Base-by-base conservation (phyloP, 495 filamentous ascomycete genomes). In the Annulohypoxylon maeteangense region DNA sequence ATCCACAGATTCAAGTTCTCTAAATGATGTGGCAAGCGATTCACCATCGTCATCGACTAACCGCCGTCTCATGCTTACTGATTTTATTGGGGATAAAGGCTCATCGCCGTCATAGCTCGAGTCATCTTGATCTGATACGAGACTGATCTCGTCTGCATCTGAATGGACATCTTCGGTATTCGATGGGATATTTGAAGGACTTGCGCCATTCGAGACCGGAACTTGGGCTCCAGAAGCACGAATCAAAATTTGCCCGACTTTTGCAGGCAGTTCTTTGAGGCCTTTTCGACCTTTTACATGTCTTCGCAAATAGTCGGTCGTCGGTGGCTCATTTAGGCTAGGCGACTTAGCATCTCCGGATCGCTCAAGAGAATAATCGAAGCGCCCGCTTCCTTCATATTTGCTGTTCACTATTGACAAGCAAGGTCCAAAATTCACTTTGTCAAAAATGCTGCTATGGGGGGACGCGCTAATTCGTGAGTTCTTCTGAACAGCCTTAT, bases 51-150 rank as follows among this genome's bases (percentile, higher is more conserved):
- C 83, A 32, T 86, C 84, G 12, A 74, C 64, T 7, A 78, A 74
- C 27, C 79, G 72, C 36, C 74, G 74, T 18, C 76, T 72, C 48
- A 80, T 66, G 31, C 79, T 78, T 16, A 54, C 45, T 6, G 81
- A 83, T 51, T 83, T 85, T 5, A 79, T 78, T 4, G 83, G 82
- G 8, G 82, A 84, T 2, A 72, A 73, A 18, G 72, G 75, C n/a
- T 81, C 82, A 18, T 82, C 82, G n/a, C 76, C 78, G 0, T 73
- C 73, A 54, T 82, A 80, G 59, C 81, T 87, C 4, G 75, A 76
- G 47, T 85, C 82, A 29, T 87, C 86, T 47, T 82, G 81, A 56
- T 86, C 84, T 14, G 85, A 87, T 18, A 78, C 69, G 54, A 79
- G 75, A 70, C 83, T 86, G 10, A 75, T 76, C 32, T 81, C 78